Base-by-base conservation (phyloP, 495 filamentous ascomycete genomes). In the Cetradonia linearis region DNA sequence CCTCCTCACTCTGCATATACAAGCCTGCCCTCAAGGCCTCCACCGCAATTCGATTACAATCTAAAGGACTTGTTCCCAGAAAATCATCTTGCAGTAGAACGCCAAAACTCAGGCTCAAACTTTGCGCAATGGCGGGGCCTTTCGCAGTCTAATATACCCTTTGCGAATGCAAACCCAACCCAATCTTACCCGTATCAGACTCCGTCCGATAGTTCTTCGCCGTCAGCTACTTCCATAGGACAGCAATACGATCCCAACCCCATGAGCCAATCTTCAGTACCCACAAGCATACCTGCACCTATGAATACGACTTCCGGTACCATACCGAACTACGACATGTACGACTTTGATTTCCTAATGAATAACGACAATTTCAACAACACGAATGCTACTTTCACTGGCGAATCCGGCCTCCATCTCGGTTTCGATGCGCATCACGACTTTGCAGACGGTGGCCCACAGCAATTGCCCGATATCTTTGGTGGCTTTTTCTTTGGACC, bases 401-500 rank as follows among this genome's bases (percentile, higher is more conserved):
- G 77, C 36, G 73, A 72, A 34, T 70, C 76, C 31, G 74, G 79
- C 33, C 81, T 88, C 70, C 85, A 88, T 63, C 73, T 92, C 50
- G 87, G 87, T 0, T 87, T 91, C 65, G 87, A 85, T 27, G 76
- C 82, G 64, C 83, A 86, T 66, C 86, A 91, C 71, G 87, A 92
- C 70, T 90, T 86, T 74, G 85, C 81, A 60, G 89, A 92, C 54
- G 87, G 86, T 33, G 63, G 54, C 14, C 28, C 37, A 28, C 77
- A 80, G 59, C 86, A 86, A 59, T 80, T 92, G 65, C 63, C 63
- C 14, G 89, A 95, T 78, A 71, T 95, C 33, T 87, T 95, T 70
- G 88, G 94, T 71, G 91, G 89, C 0, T 95, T 92, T 70, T 96
- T 92, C 75, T 96, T 96, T 74, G 91, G 91, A 16, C 63, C 63